Evolutionary conservation across 495 filamentous ascomycete genomes (phyloP), one percentile per base, ranked within the genome.

Genomic region (Arthonia radiata): DNA sequence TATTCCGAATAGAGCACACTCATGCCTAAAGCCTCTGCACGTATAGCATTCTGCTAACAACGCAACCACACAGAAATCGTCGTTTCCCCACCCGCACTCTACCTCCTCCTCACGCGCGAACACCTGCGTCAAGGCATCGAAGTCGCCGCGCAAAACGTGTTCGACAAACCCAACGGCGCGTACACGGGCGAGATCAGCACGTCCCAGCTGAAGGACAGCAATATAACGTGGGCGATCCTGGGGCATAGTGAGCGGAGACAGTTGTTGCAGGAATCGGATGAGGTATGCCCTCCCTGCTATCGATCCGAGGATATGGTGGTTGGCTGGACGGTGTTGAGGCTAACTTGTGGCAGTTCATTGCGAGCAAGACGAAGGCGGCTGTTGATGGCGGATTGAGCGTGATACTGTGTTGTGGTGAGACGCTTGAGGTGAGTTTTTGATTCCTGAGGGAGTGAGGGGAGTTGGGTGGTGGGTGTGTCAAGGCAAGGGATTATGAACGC

Each of bases 111-210:
- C 35, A 65, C 78, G 36, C 70, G 68, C 36, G 65, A 81, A 43
- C 59, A 71, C 42, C 64, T 76, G 42, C 53, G 62, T 42, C 18
- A 52, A 25, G 64, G 65, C 31, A 61, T 93, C 41, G 65, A 73
- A 36, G 75, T 94, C 29, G 71, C 80, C 24, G 67, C 86, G 24
- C 86, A 97, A 60, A 93, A 97, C 44, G 77, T 93, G 50, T 94
- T 65, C 53, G 72, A 93, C 61, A 82, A 81, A 59, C 77, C 79
- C 44, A 82, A 90, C 48, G 86, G 89, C 39, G 86, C 89, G 33
- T 93, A 76, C 62, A 97, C 86, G 15, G 86, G 89, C 42, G 86
- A 94, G 54, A 89, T 97, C 57, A 73, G 65, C 37, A 80, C 80
- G 32, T 56, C 68, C 34, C 89, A 97, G 54, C 65, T 97, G 40